Base-by-base conservation (phyloP, 768 basidiomycete species). In the Termitomyces sp. region DNA sequence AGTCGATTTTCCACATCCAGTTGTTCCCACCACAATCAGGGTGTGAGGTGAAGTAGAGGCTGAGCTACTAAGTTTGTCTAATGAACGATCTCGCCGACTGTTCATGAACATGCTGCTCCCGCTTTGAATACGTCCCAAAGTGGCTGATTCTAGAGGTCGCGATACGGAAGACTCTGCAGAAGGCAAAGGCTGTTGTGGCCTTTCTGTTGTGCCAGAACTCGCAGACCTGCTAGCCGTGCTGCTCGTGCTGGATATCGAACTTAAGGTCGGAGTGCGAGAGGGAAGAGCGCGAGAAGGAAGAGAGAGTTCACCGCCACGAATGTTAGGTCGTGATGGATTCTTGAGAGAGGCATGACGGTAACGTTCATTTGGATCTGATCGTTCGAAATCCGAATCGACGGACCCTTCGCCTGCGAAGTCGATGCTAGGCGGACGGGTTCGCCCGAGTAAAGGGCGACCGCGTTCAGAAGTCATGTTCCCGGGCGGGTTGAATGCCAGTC, bases 1-100 rank as follows among this genome's bases (percentile, higher is more conserved):
- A 3, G 85, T 83, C 1, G 91, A 87, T 72, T 98, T 98, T 59
- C 95, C 96, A 59, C 90, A 93, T 34, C 85, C 81, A 39, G 79
- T 70, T 13, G 83, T 79, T 14, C 96, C 96, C 39, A 95, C 79
- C 34, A 98, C 85, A 32, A 87, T 86, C 31, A 98, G 75, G 9
- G 85, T 83, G 49, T 89, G 69, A 47, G 71, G 69, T n/a, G 64
- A 61, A 56, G 63, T 66, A 20, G 50, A 43, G 26, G 41, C 26
- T 6, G 53, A 69, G 61, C 66, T 71, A 62, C 52, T 53, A 53
- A 66, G 60, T 39, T 69, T 56, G 26, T 52, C 26, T 8, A 52
- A 74, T 67, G 20, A 67, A 61, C 71, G 72, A 41, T 71, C 71
- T 58, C 68, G 74, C 27, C 65, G 64, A 43, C 70, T 61, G 58